phyloP scores from a whole-genome alignment of 768 basidiomycete genomes.

The Pholiota microspora region DNA sequence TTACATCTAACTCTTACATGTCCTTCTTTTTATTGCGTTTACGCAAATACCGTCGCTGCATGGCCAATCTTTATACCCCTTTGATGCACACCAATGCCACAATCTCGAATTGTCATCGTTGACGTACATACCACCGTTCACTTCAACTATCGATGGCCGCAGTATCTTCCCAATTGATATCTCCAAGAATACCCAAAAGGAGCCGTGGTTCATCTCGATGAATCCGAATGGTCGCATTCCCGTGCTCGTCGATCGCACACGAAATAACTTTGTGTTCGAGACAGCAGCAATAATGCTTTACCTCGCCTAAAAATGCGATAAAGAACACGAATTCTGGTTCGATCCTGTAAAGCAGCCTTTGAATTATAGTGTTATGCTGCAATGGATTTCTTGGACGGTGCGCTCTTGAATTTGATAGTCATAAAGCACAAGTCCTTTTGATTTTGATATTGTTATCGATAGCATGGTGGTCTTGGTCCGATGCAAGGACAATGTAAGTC shows the following conservation, averaged over 20 bases:
- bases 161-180: slow-evolving; percentile 54
- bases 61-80: too few species aligned
- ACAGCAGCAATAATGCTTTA: slow-evolving; percentile 76
- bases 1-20: too few species aligned
- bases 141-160: not conserved
- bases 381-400: slow-evolving; percentile 83
- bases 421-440: too few species aligned
- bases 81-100: not conserved
- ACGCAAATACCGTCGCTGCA: too few species aligned
- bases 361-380: slow-evolving; percentile 62
- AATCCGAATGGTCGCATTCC: slow-evolving; percentile 73
- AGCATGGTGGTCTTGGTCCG: slow-evolving; percentile 75
- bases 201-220: slow-evolving; percentile 66
- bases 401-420: slow-evolving; percentile 2
- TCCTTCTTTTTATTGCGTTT: not conserved
- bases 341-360: slow-evolving; percentile 44
- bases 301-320: slow-evolving; percentile 75
- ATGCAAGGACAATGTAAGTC: slow-evolving; percentile 66
- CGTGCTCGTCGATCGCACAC: slow-evolving; percentile 52
- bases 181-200: slow-evolving; percentile 39
- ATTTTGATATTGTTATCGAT: not conserved
- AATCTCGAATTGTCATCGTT: not conserved
- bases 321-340: slow-evolving; percentile 61
- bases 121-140: not conserved
- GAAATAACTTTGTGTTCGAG: slow-evolving; percentile 68